Evolutionary conservation across 2,329 filamentous ascomycete genomes (phyloP), one percentile per base, ranked within the genome.

Genomic region (Monilinia aucupariae): DNA sequence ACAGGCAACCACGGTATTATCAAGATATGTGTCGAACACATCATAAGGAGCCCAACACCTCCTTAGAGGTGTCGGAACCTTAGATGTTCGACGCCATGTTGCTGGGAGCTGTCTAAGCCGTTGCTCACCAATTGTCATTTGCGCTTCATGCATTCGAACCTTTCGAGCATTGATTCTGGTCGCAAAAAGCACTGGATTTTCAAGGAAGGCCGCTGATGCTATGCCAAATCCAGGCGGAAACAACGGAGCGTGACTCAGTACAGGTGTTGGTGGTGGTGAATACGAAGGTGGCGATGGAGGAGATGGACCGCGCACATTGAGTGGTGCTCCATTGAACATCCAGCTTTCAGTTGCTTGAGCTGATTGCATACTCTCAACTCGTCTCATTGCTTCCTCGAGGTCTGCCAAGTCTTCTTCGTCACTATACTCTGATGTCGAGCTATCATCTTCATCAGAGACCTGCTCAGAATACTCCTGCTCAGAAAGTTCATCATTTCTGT

Each of bases 31-130:
- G 2, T 61, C 59, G 9, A 34, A 45, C 4, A 25, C 32, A 10
- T 61, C 59, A 8, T 52, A 43, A 6, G 59, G 59, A 13, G 39
- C 47, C 59, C 59, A 61, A 27, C 59, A 61, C 47, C 12, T 61
- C 10, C 59, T 15, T 2, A 61, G 30, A 45, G 59, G 22, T 4
- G 49, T 34, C 27, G 27, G 34, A 5, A 20, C n/a, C 17, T 13
- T 45, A 2, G 59, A 32, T 3, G 8, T 20, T 32, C 37, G 20
- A 17, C 20, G 20, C 53, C 53, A 43, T 39, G 34, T 47, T 3
- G 27, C 39, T 25, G 37, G 49, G 4, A 54, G 4, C 4, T 34
- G 12, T 15, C 49, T 32, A 5, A 61, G 32, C 13, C 10, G 30
- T 6, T 25, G 20, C 20, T 61, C 59, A 4, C 37, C 49, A 2